Base-by-base conservation (phyloP, 306 rosid genomes). In the Sicyos edulis region DNA sequence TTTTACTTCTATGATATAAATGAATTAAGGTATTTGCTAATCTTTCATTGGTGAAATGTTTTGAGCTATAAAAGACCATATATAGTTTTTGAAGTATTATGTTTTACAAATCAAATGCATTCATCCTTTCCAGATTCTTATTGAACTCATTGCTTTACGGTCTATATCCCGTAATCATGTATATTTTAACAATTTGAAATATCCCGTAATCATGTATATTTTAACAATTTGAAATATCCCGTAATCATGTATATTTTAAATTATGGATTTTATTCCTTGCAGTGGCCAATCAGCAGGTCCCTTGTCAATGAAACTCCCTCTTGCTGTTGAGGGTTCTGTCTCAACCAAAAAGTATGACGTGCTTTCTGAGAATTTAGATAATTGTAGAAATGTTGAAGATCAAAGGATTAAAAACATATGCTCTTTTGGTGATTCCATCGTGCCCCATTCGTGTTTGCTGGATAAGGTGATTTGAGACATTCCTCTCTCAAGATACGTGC, bases 231-330 rank as follows among this genome's bases (percentile, higher is more conserved):
- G n/a, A n/a, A n/a, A n/a, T n/a, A 22, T 9, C 63, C 21, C 64
- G 14, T 34, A 49, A 50, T 58, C 42, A 7, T 42, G 24, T 29
- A 54, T 62, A 8, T 45, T 10, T 59, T 54, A 15, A 47, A 63
- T 57, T 71, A 61, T 50, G 49, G 65, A 34, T 69, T 79, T 49
- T 45, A 47, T 79, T 77, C 61, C 44, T 54, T 82, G 77, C 88
- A 88, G 98, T 80, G 98, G 98, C 68, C 75, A 83, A 66, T 90
- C 88, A 80, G 83, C 85, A 14, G 95, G 95, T 26, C 92, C 87
- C 14, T 71, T 87, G 76, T 16, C 72, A 77, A 64, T 87, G 82
- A 83, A 88, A 72, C 84, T 71, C 77, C 89, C 92, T 3, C 71
- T 19, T 56, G 55, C 68, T 78, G 78, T 55, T 44, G 70, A 32